Evolutionary conservation across 257 asterid species (phyloP).

Genomic region (Scutellaria baicalensis): DNA sequence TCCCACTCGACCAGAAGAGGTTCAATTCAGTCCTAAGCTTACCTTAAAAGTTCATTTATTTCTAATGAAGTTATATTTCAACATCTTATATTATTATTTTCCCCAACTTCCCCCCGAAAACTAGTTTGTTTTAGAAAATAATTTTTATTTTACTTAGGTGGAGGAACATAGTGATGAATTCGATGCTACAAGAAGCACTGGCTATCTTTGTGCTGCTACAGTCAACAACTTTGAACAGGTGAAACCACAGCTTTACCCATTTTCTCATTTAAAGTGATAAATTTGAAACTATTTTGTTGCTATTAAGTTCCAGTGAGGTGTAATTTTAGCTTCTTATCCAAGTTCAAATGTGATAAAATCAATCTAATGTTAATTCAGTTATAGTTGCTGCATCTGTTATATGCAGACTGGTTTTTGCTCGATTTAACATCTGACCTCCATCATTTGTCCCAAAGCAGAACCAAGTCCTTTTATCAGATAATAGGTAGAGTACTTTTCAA

Average conservation of each 20-base stretch:
- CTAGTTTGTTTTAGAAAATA: neutral
- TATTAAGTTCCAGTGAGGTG: neutral
- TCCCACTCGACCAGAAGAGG: constrained; percentile 69
- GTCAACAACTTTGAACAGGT: constrained; percentile 60
- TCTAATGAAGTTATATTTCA: neutral
- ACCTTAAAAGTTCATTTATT: neutral
- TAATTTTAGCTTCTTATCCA: neutral
- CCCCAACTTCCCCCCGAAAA: neutral
- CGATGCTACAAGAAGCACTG: constrained; percentile 80
- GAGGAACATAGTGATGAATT: constrained; percentile 44
- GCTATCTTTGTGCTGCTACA: constrained; percentile 74
- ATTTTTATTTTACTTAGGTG: constrained; percentile 35
- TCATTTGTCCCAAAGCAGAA: too few species aligned
- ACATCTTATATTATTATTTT: neutral
- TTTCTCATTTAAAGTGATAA: neutral
- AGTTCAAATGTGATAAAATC: neutral
- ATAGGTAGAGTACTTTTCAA: neutral
- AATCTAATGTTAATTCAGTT: neutral
- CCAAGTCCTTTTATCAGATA: too few species aligned
- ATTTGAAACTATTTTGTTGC: constrained; percentile 1
- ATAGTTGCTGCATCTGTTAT: neutral
- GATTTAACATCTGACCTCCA: too few species aligned
- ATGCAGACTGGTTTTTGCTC: neutral
- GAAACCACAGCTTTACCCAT: neutral
- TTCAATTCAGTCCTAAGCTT: constrained; percentile 13